These are phyloP conservation scores for Neurospora tetraspora DNA, from an alignment of 495 filamentous ascomycete species.

Conservation along the genomic window DNA sequence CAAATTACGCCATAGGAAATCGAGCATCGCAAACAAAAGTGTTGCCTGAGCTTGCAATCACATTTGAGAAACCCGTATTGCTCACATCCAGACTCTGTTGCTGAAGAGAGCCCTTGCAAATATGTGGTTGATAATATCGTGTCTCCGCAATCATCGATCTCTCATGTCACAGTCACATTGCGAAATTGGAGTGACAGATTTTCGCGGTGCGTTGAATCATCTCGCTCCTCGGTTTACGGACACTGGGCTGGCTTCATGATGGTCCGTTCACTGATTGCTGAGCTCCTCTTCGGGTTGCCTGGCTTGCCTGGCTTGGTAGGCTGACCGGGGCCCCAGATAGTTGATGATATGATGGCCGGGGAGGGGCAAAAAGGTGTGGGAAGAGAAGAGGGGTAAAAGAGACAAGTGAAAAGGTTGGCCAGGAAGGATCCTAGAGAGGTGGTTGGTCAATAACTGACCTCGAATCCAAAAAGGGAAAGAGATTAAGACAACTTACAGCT, in stretches of 20 bases:
- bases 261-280: not conserved
- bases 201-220: not conserved
- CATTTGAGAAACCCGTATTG: not conserved
- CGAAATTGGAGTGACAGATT: not conserved
- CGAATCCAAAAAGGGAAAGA: not conserved
- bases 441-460: not conserved
- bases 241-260: not conserved
- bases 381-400: not conserved
- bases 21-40: not conserved
- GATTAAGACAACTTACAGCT: not conserved
- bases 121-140: not conserved
- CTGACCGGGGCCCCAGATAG: not conserved
- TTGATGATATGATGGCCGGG: not conserved
- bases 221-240: not conserved
- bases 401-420: not conserved
- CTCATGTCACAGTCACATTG: not conserved
- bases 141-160: not conserved
- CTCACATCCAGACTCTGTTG: not conserved
- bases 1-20: not conserved
- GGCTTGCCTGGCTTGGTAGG: not conserved
- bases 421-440: not conserved
- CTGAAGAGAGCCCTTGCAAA: not conserved
- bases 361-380: not conserved
- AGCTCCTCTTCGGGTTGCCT: not conserved
- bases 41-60: not conserved